These are phyloP conservation scores for Pseudocercospora vitis DNA, from an alignment of 2,329 filamentous ascomycete species.

Conservation along the genomic window DNA sequence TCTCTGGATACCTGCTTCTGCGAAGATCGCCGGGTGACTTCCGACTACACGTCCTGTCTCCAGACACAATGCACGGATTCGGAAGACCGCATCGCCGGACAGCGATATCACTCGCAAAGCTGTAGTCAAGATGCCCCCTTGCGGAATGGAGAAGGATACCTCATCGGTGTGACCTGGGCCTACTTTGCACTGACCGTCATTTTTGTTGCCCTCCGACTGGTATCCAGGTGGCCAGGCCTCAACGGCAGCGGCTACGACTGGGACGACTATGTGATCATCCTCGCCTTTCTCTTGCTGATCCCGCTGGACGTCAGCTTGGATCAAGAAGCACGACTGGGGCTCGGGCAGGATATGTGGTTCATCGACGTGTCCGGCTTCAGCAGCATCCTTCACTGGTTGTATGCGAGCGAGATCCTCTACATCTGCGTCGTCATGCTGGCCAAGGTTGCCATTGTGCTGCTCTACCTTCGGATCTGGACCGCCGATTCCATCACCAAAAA, in stretches of 20 bases:
- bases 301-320: constrained; percentile 16
- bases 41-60: constrained; percentile 16
- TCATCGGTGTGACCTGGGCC: constrained; percentile 22
- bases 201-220: constrained; percentile 19
- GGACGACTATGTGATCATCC: constrained; percentile 24
- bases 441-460: constrained; percentile 23
- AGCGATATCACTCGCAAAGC: constrained; percentile 13
- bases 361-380: constrained; percentile 8
- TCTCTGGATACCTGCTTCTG: constrained; percentile 18
- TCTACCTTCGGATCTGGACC: constrained; percentile 27
- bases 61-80: constrained; percentile 11
- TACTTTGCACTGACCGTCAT: constrained; percentile 19
- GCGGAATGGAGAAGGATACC: constrained; percentile 9
- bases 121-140: constrained; percentile 10
- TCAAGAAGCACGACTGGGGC: constrained; percentile 13
- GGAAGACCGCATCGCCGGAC: constrained; percentile 15
- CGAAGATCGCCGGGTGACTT: constrained; percentile 6
- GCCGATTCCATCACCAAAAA: constrained; percentile 21
- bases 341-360: constrained; percentile 13
- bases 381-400: constrained; percentile 20
- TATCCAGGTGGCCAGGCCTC: constrained; percentile 20
- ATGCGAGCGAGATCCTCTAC: constrained; percentile 24
- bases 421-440: constrained; percentile 22
- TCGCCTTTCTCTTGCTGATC: constrained; percentile 17
- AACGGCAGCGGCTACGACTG: constrained; percentile 24